Evolutionary conservation across 768 basidiomycete genomes (phyloP).

Genomic region (Ramaria sp.): DNA sequence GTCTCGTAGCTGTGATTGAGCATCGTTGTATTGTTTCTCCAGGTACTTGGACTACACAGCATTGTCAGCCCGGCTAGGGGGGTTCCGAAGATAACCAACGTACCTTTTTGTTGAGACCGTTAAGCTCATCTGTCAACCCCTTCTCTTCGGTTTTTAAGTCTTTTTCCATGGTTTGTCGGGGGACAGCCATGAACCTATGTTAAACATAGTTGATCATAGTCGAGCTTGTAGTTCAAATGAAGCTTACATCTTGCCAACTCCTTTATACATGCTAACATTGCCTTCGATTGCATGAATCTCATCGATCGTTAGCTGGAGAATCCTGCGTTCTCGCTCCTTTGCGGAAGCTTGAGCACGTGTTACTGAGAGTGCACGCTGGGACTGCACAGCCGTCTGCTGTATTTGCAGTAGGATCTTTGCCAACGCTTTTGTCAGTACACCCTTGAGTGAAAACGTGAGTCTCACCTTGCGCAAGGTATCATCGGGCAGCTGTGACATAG

Average conservation of each 20-base stretch:
- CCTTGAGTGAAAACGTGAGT: background rate
- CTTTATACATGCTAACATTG: conserved; percentile 80
- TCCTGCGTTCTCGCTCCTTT: conserved; percentile 85
- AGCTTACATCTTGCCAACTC: conserved; percentile 88
- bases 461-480: conserved; percentile 73
- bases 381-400: conserved; percentile 81
- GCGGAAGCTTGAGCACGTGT: conserved; percentile 63
- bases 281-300: conserved; percentile 66
- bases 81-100: background rate
- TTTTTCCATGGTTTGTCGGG: conserved; percentile 66
- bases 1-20: conserved; percentile 76
- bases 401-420: conserved; percentile 83
- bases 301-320: conserved; percentile 79
- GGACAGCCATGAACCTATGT: conserved; percentile 85
- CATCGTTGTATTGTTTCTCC: conserved; percentile 89
- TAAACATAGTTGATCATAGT: background rate
- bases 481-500: conserved; percentile 57
- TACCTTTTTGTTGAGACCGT: conserved; percentile 79
- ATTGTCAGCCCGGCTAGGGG: background rate
- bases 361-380: conserved; percentile 66
- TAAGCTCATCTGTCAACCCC: conserved; percentile 74
- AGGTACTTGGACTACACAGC: conserved; percentile 69
- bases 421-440: background rate
- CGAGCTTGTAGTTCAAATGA: background rate
- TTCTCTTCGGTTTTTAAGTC: conserved; percentile 72